Evolutionary conservation across 208 protist species (phyloP), one percentile per base, ranked within the genome.

Genomic region (Blechomonas ayalai): DNA sequence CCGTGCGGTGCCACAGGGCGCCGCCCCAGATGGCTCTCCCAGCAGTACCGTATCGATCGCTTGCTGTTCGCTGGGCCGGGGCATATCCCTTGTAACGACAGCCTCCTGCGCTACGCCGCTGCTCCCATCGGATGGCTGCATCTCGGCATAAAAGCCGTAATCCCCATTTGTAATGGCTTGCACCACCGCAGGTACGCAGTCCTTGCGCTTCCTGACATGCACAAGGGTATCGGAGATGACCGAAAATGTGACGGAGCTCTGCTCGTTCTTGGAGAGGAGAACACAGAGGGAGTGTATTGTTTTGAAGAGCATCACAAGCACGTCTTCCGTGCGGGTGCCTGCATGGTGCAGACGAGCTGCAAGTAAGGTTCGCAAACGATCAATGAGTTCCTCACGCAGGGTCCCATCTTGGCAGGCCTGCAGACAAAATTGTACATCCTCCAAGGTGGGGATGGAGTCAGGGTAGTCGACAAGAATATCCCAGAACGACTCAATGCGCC

Each of bases 401-500:
- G 52, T 57, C 33, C 67, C 61, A 42, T 75, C 67, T 4, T 66
- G 48, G 49, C 61, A 61, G 2, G 45, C 46, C 51, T 75, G 66
- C 42, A 93, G 50, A 41, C 85, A 93, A 43, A 71, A 69, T 5
- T 70, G 78, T 41, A 93, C 49, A 51, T 93, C 85, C 41, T 81
- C 68, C 15, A 93, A 37, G 2, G 82, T 77, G 0, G 80, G 74
- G 34, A 67, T 55, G 8, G 81, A 90, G 56, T 86, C 78, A 4
- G 85, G 85, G 59, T 81, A 93, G 45, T 90, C 85, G 12, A 84
- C 79, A n/a, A 93, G 40, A 22, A 90, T 78, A 51, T 90, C 76
- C 75, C 78, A 93, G 41, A 93, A 83, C 41, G 43, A 57, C 4
- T 49, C 59, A 19, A 90, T 76, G 25, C 81, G 80, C 33, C 59